These are phyloP conservation scores for Starmerella bombi DNA, from an alignment of 805 yeast species.

Conservation along the genomic window DNA sequence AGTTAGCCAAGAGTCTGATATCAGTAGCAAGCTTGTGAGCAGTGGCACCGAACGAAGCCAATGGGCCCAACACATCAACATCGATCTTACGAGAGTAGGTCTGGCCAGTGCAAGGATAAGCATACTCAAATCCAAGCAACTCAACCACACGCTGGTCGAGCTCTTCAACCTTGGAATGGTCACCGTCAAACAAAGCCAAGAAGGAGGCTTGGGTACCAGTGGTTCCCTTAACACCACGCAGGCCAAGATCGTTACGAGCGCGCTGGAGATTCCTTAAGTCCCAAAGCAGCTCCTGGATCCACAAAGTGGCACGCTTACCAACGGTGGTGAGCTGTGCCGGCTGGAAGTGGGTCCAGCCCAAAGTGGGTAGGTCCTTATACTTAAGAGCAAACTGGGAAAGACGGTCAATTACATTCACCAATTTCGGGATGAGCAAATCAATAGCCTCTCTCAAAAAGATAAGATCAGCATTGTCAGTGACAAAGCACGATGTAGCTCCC, in stretches of 20 bases:
- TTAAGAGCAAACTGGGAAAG: constrained; percentile 75
- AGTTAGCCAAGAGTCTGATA: constrained; percentile 84
- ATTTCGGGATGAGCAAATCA: constrained; percentile 82
- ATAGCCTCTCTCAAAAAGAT: constrained; percentile 93
- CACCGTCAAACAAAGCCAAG: constrained; percentile 87
- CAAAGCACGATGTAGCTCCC: constrained; percentile 97
- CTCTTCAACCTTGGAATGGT: constrained; percentile 90
- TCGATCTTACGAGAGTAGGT: constrained; percentile 98
- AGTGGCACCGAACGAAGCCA: constrained; percentile 88
- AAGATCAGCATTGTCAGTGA: constrained; percentile 95
- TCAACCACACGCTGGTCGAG: constrained; percentile 87
- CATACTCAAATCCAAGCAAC: constrained; percentile 83
- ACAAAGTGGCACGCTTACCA: constrained; percentile 93
- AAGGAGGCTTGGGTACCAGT: constrained; percentile 98
- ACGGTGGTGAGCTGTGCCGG: constrained; percentile 98
- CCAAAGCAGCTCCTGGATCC: constrained; percentile 97
- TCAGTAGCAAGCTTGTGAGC: constrained; percentile 98
- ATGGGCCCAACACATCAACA: constrained; percentile 82
- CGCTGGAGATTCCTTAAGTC: constrained; percentile 90
- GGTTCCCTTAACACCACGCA: constrained; percentile 97
- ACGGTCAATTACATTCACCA: constrained; percentile 90
- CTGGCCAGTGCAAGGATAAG: constrained; percentile 97
- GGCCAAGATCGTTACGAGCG: constrained; percentile 91
- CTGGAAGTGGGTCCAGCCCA: constrained; percentile 99
- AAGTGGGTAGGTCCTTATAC: constrained; percentile 88